These are phyloP conservation scores for Ophiocordyceps unilateralis DNA, from an alignment of 2,329 filamentous ascomycete genomes.

Conservation along the genomic window DNA sequence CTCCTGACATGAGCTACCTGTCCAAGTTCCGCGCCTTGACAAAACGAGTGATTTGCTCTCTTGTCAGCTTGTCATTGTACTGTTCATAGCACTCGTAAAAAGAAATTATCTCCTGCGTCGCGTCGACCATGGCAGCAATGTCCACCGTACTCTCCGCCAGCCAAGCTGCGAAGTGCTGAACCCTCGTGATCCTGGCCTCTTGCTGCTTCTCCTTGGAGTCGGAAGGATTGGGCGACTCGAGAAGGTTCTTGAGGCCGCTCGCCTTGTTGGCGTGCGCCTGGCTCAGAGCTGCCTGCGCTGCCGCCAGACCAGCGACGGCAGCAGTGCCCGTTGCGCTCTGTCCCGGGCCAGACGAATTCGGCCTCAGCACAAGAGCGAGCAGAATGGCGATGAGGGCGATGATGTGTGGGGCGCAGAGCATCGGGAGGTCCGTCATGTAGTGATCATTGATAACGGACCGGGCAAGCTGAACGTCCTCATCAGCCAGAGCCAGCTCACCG, in stretches of 20 bases:
- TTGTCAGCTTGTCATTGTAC: slow-evolving; percentile 41
- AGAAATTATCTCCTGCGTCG: slow-evolving; percentile 79
- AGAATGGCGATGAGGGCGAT: slow-evolving; percentile 78
- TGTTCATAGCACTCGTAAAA: slow-evolving; percentile 59
- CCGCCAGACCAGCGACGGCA: slow-evolving; percentile 26
- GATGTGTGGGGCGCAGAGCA: slow-evolving; percentile 72
- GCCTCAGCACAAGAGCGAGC: slow-evolving; percentile 66
- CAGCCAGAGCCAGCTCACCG: slow-evolving; percentile 49
- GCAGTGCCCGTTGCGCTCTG: slow-evolving; percentile 13
- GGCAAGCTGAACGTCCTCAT: slow-evolving; percentile 62
- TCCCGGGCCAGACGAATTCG: slow-evolving; percentile 19
- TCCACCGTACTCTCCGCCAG: slow-evolving; percentile 74
- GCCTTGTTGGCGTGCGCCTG: slow-evolving; percentile 23
- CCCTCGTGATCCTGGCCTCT: slow-evolving; percentile 42
- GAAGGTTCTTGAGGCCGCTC: slow-evolving; percentile 3
- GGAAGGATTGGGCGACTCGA: slow-evolving; percentile 4
- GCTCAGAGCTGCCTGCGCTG: slow-evolving; percentile 29
- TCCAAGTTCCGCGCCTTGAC: slow-evolving; percentile 40
- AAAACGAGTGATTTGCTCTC: slow-evolving; percentile 41
- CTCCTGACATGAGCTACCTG: slow-evolving; percentile 19
- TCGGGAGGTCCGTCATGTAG: slow-evolving; percentile 79
- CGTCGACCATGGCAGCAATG: slow-evolving; percentile 71
- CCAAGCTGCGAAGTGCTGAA: slow-evolving; percentile 56
- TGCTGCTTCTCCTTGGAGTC: slow-evolving; percentile 29
- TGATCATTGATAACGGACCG: slow-evolving; percentile 82